Evolutionary conservation across 768 basidiomycete genomes (phyloP).

Genomic region (Leccinum truebloodii): DNA sequence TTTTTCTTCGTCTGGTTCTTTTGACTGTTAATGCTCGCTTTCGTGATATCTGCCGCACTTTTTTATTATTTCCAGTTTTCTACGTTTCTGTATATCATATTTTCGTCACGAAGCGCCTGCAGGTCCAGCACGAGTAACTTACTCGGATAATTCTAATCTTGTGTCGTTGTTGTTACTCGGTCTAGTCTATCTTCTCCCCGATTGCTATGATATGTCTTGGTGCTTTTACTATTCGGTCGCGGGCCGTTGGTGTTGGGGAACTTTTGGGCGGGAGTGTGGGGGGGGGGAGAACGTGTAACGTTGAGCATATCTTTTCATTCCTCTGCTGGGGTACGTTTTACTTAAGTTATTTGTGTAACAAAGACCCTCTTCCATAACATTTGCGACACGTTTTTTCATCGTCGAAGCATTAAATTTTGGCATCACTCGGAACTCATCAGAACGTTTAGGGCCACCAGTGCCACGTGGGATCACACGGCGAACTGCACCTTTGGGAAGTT

Average conservation of each 20-base stretch:
- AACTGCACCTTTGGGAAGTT: not conserved
- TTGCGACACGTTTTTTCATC: constrained; percentile 6
- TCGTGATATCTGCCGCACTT: constrained; percentile 6
- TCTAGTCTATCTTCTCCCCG: constrained; percentile 11
- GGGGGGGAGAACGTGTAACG: not conserved
- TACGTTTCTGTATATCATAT: constrained; percentile 30
- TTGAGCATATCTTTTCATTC: not conserved
- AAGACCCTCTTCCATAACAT: not conserved
- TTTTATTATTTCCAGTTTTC: constrained; percentile 9
- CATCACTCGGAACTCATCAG: not conserved
- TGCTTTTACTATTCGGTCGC: not conserved
- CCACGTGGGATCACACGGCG: constrained; percentile 3
- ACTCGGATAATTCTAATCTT: constrained; percentile 34
- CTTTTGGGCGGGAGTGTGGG: not conserved
- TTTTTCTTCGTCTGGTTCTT: constrained; percentile 4
- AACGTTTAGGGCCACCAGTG: not conserved
- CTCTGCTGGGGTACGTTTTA: not conserved
- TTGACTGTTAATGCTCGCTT: constrained; percentile 10
- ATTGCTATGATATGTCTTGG: constrained; percentile 19
- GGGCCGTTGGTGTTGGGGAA: not conserved
- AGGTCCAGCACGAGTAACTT: constrained; percentile 35
- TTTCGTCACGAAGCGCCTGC: constrained; percentile 23
- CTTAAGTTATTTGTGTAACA: not conserved
- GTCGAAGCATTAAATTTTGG: not conserved
- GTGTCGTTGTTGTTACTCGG: constrained; percentile 14